Percentiles rank a stretch among this genome's conserved stretches.
Evolutionary conservation across 768 basidiomycete species (phyloP).

Genomic region (Leccinellum luteum): DNA sequence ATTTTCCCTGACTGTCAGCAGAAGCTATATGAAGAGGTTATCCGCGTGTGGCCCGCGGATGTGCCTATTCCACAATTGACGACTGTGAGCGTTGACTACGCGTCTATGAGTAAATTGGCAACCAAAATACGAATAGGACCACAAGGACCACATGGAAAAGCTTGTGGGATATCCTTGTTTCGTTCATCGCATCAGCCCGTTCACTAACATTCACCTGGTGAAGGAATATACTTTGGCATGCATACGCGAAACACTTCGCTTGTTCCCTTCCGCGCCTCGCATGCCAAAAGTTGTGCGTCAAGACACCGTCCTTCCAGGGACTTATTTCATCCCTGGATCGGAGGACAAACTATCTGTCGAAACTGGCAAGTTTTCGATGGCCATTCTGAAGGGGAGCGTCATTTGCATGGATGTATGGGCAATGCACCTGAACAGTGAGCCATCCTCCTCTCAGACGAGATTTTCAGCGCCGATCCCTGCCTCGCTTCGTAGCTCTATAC

Average conservation of each 20-base stretch:
- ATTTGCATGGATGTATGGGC: slow-evolving; percentile 42
- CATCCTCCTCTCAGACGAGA: neutral
- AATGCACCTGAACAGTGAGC: slow-evolving; percentile 46
- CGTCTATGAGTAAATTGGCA: neutral
- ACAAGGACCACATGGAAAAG: slow-evolving; percentile 38
- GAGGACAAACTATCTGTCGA: slow-evolving; percentile 11
- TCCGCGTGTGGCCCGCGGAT: slow-evolving; percentile 39
- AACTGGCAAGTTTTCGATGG: slow-evolving; percentile 32
- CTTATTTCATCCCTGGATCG: slow-evolving; percentile 32
- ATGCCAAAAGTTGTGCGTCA: slow-evolving; percentile 33
- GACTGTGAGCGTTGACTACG: slow-evolving; percentile 26
- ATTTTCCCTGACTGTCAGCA: slow-evolving; percentile 49
- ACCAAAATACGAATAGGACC: slow-evolving; percentile 28
- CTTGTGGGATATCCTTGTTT: slow-evolving; percentile 28
- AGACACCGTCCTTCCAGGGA: slow-evolving; percentile 36
- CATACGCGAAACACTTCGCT: slow-evolving; percentile 46
- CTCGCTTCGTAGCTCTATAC: slow-evolving; percentile 36
- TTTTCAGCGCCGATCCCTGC: neutral
- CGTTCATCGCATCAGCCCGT: neutral
- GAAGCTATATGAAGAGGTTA: slow-evolving; percentile 42
- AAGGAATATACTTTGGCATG: slow-evolving; percentile 44
- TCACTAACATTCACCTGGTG: neutral
- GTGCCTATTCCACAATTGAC: slow-evolving; percentile 21
- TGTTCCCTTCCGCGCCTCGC: slow-evolving; percentile 39
- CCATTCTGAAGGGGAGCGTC: slow-evolving; percentile 38